phyloP scores from a whole-genome alignment of 2,329 filamentous ascomycete genomes.

The Myriosclerotinia scirpicola region DNA sequence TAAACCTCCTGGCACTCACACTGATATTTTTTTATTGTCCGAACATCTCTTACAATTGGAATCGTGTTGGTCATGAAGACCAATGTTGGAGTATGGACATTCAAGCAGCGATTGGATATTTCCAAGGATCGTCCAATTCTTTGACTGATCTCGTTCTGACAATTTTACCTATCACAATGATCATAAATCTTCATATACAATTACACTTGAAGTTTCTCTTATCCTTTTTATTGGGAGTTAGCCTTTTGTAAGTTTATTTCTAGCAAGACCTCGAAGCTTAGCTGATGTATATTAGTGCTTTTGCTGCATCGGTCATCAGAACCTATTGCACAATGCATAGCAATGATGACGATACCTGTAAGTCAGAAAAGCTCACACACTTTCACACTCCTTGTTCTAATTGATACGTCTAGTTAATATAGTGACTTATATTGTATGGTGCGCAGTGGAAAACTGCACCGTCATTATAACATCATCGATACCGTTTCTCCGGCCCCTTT shows the following conservation, averaged over 20 bases:
- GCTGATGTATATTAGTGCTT: conserved; percentile 9
- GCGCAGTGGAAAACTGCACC: conserved; percentile 20
- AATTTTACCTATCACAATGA: conserved; percentile 8
- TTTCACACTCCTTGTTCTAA: background rate
- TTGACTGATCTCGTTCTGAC: conserved; percentile 18
- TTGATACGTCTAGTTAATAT: background rate
- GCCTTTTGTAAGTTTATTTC: conserved; percentile 12
- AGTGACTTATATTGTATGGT: conserved; percentile 9
- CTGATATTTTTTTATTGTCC: conserved; percentile 8
- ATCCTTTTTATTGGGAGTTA: conserved; percentile 14
- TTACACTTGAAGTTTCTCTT: conserved; percentile 10
- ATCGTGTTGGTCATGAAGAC: background rate
- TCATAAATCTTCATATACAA: conserved; percentile 6
- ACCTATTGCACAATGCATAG: conserved; percentile 12
- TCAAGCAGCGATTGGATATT: background rate
- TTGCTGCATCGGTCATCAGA: conserved; percentile 16
- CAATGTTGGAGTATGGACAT: background rate
- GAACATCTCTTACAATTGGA: conserved; percentile 11
- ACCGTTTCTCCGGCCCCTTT: conserved; percentile 18
- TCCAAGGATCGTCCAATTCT: conserved; percentile 16
- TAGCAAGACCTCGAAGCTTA: background rate
- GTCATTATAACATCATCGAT: conserved; percentile 19
- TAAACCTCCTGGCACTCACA: background rate
- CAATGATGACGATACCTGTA: background rate
- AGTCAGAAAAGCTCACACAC: background rate